Evolutionary conservation across 2,329 filamentous ascomycete genomes (phyloP).

Genomic region (Talaromyces albobiverticillius): DNA sequence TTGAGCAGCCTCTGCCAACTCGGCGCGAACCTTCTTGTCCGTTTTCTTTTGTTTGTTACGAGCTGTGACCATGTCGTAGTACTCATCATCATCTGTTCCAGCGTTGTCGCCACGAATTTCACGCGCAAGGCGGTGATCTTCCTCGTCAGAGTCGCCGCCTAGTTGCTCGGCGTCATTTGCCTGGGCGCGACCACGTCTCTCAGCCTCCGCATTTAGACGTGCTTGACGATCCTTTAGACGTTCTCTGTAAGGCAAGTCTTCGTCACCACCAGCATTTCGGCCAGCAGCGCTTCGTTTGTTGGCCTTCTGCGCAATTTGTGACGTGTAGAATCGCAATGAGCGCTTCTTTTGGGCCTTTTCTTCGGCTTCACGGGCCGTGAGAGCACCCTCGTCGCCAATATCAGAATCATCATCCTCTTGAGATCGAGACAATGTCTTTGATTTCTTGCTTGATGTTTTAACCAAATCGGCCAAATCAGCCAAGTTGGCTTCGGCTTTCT

Average conservation of each 20-base stretch:
- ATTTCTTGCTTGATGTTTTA: constrained; percentile 46
- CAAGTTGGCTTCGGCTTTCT: constrained; percentile 65
- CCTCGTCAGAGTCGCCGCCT: constrained; percentile 67
- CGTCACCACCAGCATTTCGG: constrained; percentile 58
- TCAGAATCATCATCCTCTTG: constrained; percentile 67
- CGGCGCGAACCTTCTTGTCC: constrained; percentile 67
- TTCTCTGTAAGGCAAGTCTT: constrained; percentile 76
- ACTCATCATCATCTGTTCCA: constrained; percentile 49
- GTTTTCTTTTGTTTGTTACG: constrained; percentile 58
- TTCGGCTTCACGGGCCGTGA: constrained; percentile 74
- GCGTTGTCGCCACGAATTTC: constrained; percentile 40
- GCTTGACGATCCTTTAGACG: constrained; percentile 81
- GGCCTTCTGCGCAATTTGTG: constrained; percentile 91
- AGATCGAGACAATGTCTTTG: constrained; percentile 34
- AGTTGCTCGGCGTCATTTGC: constrained; percentile 63
- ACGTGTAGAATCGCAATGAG: constrained; percentile 94
- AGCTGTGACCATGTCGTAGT: constrained; percentile 85
- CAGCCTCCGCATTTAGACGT: constrained; percentile 83
- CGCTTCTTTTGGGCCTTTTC: constrained; percentile 90
- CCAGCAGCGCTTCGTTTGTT: constrained; percentile 69
- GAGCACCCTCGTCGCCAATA: constrained; percentile 82
- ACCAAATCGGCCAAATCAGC: constrained; percentile 66
- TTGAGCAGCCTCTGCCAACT: constrained; percentile 54
- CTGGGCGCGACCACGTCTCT: constrained; percentile 70
- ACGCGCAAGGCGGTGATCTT: constrained; percentile 55